A percentile compares a stretch with the other conserved stretches of the same genome.
These are phyloP conservation scores for Apophysomyces elegans DNA, from an alignment of 371 early-diverging fungal species.

Conservation along the genomic window DNA sequence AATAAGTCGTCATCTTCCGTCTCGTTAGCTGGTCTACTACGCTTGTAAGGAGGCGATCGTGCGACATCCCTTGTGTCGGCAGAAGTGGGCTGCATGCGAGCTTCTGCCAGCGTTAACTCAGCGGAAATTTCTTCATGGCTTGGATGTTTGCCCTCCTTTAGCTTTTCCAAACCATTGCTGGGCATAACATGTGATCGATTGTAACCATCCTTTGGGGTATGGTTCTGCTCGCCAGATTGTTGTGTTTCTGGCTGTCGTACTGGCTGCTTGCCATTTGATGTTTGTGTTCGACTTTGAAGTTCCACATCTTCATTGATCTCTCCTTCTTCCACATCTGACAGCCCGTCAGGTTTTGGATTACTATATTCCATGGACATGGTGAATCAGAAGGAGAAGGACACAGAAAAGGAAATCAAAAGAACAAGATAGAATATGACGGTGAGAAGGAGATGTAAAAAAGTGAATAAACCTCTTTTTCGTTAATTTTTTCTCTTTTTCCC, in stretches of 20 bases:
- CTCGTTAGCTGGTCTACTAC: conserved; percentile 18
- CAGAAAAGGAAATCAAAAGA: conserved; percentile 36
- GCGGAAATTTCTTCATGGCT: neutral
- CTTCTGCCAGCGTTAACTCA: neutral
- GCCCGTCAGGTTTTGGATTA: conserved; percentile 16
- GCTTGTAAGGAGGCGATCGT: conserved; percentile 16
- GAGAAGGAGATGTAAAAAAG: conserved; percentile 12
- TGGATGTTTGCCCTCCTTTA: neutral
- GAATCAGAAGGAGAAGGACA: conserved; percentile 22
- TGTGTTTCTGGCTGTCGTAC: neutral
- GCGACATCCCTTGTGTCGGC: neutral
- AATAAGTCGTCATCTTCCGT: conserved; percentile 39
- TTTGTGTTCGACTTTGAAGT: neutral
- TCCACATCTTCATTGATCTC: conserved; percentile 29
- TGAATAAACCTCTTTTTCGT: conserved; percentile 16
- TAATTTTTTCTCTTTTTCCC: conserved; percentile 7
- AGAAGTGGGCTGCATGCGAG: too few species aligned
- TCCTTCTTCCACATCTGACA: conserved; percentile 35
- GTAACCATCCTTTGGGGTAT: neutral
- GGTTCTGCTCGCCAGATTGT: neutral
- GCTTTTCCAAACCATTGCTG: neutral
- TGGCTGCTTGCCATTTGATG: neutral
- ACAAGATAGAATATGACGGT: conserved; percentile 30
- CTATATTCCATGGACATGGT: conserved; percentile 20
- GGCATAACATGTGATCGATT: neutral